These are phyloP conservation scores for Echria macrotheca DNA, from an alignment of 495 filamentous ascomycete genomes.

Conservation along the genomic window DNA sequence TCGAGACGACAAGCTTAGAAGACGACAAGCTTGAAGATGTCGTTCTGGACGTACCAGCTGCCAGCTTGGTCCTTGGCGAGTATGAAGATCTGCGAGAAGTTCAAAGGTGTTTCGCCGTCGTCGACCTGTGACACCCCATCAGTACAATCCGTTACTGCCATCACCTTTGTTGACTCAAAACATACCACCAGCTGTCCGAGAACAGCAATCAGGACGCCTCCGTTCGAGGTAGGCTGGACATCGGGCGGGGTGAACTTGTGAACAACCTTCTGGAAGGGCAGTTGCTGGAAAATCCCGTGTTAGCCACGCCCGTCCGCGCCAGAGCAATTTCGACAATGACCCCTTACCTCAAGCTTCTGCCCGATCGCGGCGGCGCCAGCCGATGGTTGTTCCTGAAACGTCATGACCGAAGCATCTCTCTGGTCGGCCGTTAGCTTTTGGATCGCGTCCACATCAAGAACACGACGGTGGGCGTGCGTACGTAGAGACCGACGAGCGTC, in stretches of 20 bases:
- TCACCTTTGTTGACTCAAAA: background rate
- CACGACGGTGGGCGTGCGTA: too few relatives aligned
- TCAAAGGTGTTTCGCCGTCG: constrained; percentile 72
- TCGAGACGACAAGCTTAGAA: constrained; percentile 21
- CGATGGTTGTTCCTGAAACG: constrained; percentile 66
- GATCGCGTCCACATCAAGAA: background rate
- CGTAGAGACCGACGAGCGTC: constrained; percentile 67
- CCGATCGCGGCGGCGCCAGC: constrained; percentile 58
- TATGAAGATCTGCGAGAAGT: constrained; percentile 81
- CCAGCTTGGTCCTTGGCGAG: constrained; percentile 62
- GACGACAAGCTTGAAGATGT: constrained; percentile 84
- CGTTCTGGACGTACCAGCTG: constrained; percentile 82
- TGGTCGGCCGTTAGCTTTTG: too few relatives aligned
- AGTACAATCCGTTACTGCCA: constrained; percentile 1
- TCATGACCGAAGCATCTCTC: constrained; percentile 86
- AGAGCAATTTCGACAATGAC: background rate
- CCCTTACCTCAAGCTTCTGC: constrained; percentile 67
- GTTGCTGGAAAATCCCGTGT: constrained; percentile 40
- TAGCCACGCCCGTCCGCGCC: constrained; percentile 4
- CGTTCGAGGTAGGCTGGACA: constrained; percentile 62
- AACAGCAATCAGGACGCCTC: constrained; percentile 77
- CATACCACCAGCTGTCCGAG: constrained; percentile 78
- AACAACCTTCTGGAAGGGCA: constrained; percentile 74
- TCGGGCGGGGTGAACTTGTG: constrained; percentile 67
- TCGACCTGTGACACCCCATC: constrained; percentile 56